These are phyloP conservation scores for Allium fistulosum DNA, from an alignment of 106 monocot species.

Conservation along the genomic window DNA sequence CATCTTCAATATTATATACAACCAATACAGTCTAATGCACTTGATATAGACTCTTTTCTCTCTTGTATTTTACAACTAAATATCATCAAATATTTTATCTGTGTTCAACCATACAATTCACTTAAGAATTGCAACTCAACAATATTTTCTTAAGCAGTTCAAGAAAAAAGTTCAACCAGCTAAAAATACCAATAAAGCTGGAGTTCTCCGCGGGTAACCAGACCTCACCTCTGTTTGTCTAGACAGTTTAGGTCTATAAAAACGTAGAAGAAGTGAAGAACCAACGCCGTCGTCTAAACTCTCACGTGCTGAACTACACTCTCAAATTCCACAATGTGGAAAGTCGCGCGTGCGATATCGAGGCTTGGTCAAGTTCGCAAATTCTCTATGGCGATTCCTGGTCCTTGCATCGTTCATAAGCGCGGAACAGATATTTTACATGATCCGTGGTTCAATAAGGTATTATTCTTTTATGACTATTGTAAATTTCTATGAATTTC, in stretches of 20 bases:
- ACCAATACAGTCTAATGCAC: too few relatives aligned
- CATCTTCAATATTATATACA: too few relatives aligned
- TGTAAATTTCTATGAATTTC: neutral
- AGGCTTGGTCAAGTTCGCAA: conserved; percentile 41
- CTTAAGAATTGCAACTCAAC: neutral
- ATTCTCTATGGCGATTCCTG: conserved; percentile 52
- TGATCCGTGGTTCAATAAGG: conserved; percentile 99
- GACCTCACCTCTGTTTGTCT: neutral
- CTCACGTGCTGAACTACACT: conserved; percentile 19
- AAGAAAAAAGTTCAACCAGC: too few relatives aligned
- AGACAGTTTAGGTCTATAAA: neutral
- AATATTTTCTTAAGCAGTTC: neutral
- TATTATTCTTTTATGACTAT: conserved; percentile 1
- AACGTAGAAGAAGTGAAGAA: neutral
- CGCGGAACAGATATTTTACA: conserved; percentile 96
- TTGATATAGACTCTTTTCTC: too few relatives aligned
- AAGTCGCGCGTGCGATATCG: conserved; percentile 36
- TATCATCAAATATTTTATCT: too few relatives aligned
- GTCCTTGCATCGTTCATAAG: conserved; percentile 95
- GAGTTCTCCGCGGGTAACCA: conserved; percentile 2
- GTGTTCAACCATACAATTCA: too few relatives aligned
- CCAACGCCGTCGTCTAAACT: conserved; percentile 29
- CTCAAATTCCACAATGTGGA: conserved; percentile 39
- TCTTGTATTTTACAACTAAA: too few relatives aligned
- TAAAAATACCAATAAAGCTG: too few relatives aligned